phyloP scores from a whole-genome alignment of 23 red algal species.

The Gracilariopsis chorda region DNA sequence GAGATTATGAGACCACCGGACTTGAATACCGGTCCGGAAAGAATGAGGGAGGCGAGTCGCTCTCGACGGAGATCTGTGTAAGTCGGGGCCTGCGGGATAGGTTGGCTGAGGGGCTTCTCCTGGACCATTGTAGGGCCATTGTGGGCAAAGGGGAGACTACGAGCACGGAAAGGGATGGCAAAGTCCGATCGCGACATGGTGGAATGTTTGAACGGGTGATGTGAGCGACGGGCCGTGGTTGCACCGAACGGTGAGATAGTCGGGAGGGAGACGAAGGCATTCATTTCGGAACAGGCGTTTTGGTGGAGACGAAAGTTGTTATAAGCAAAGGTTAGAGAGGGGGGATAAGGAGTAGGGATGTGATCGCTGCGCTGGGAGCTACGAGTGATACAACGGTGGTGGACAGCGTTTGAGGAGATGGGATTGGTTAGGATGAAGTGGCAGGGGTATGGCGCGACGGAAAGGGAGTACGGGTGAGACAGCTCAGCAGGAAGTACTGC shows the following conservation, averaged over 20 bases:
- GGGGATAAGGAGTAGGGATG: no score
- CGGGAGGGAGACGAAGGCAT: slow-evolving; percentile 21
- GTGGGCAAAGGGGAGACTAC: not conserved
- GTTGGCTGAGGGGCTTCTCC: not conserved
- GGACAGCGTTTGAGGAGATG: no score
- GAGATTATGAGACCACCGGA: not conserved
- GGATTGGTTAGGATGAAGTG: no score
- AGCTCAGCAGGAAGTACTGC: no score
- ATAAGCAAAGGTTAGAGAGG: no score
- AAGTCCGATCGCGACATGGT: not conserved
- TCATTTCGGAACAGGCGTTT: not conserved
- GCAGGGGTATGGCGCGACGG: no score
- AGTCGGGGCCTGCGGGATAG: not conserved
- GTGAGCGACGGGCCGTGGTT: not conserved
- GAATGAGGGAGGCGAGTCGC: slow-evolving; percentile 16
- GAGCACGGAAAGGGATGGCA: not conserved
- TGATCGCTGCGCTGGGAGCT: no score
- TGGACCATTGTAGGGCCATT: not conserved
- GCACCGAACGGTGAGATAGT: not conserved
- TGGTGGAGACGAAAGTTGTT: no score
- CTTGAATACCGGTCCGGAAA: not conserved
- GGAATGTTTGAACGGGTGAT: not conserved
- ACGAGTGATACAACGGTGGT: no score
- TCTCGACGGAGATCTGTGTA: not conserved
- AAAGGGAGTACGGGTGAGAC: no score